A percentile compares a stretch with the other conserved stretches of the same genome.
Conservation (phyloP, 169 alveolate species). For the Plasmodium knowlesi region DNA sequence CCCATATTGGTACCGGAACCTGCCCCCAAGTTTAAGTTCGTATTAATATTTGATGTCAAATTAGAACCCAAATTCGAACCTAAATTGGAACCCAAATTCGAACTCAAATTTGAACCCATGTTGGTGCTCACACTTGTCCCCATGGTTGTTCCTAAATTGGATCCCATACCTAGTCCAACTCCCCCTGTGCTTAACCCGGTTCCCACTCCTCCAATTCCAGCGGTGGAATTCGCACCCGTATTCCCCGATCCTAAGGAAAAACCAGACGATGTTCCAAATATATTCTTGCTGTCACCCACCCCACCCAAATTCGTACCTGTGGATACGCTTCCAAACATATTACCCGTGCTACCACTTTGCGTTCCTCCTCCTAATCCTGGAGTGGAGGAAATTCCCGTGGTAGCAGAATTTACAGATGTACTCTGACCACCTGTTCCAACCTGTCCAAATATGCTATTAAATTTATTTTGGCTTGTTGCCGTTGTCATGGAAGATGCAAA, state of each 20-base stretch:
- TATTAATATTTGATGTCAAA: conserved; percentile 7
- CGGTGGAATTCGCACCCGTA: not conserved
- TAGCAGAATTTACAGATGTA: not conserved
- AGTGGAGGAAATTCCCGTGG: conserved; percentile 2
- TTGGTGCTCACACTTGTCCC: not conserved
- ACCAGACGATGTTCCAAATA: conserved; percentile 60
- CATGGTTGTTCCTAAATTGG: conserved; percentile 12
- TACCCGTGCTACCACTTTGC: conserved; percentile 22
- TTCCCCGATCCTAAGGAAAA: not conserved
- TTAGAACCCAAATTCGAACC: not conserved
- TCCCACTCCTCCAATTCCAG: conserved; percentile 5
- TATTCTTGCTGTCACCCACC: conserved; percentile 39
- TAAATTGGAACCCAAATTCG: not conserved
- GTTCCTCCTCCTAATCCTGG: conserved; percentile 5
- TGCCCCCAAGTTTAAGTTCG: conserved; percentile 2
- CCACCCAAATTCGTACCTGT: conserved; percentile 16
- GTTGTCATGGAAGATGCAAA: conserved; percentile 26
- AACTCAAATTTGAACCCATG: not conserved
- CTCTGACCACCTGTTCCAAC: not conserved
- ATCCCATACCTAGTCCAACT: conserved; percentile 17
- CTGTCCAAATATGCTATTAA: conserved; percentile 43
- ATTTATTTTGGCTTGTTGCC: conserved; percentile 47
- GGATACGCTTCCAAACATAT: conserved; percentile 26
- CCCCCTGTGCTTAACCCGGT: not conserved
- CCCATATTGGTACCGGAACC: not conserved